Evolutionary conservation across 73 alveolate species (phyloP).

Genomic region (Tetrahymena malaccensis): DNA sequence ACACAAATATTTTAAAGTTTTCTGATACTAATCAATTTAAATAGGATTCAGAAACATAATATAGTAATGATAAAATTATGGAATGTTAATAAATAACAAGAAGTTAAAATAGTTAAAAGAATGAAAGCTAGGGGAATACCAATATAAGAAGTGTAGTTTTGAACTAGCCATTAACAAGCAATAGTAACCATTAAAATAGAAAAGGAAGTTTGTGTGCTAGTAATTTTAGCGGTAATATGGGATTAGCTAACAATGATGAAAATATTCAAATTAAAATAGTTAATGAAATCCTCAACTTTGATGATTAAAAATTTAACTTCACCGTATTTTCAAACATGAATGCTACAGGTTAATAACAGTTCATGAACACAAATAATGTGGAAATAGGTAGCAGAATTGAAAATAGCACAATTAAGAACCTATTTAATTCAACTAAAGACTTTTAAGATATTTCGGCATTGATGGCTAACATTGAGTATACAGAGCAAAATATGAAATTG

Average conservation of each 20-base stretch:
- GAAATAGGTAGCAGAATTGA: background rate
- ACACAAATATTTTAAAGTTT: background rate
- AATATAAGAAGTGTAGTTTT: background rate
- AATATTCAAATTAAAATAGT: background rate
- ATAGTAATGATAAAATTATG: background rate
- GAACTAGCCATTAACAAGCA: background rate
- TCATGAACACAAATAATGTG: background rate
- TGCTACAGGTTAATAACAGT: background rate
- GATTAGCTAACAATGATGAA: background rate
- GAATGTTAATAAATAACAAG: background rate
- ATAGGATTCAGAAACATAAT: background rate
- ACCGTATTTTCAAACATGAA: background rate
- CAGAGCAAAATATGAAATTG: background rate
- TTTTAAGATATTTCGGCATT: background rate
- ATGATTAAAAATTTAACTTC: background rate
- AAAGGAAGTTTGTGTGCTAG: background rate
- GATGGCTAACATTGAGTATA: background rate
- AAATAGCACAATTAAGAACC: background rate
- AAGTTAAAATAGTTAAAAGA: background rate
- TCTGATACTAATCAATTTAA: background rate
- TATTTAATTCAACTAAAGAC: background rate
- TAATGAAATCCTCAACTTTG: background rate
- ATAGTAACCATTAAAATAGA: background rate
- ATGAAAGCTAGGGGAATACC: background rate
- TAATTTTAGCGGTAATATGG: background rate